Evolutionary conservation across 345 rosid genomes (phyloP), one percentile per base, ranked within the genome.

Genomic region (Erucastrum elatum): DNA sequence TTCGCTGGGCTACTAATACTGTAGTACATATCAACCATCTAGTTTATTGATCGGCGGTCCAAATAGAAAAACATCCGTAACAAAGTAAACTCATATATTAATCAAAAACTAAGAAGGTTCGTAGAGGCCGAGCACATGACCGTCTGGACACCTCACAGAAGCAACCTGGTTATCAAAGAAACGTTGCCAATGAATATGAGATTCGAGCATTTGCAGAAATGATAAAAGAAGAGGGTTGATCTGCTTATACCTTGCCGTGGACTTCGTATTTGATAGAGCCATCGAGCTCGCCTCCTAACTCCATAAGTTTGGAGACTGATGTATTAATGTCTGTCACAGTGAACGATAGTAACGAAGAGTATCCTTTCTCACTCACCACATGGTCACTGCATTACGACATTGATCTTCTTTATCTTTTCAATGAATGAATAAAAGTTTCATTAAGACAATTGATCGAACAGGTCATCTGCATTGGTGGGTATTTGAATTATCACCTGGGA

Each of bases 181-280:
- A 26, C 33, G n/a, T 25, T 59, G 10, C 26, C 33, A 25, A 25
- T 16, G 25, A 16, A 53, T 13, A 4, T 51, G 58, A 8, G 4
- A 61, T 5, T 1, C 1, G 37, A 62, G 70, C 8, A 30, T 11
- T 33, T 68, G 72, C 13, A 26, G 15, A 6, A 60, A 60, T 26
- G 30, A 60, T 6, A 60, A 10, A 59, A 59, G 60, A 51, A 34
- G 8, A 11, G 1, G 66, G 68, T 4, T n/a, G 56, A n/a, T n/a
- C 21, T 49, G 35, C 65, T 29, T n/a, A n/a, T 60, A 93, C 97
- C 96, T 93, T 95, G 77, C 99, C 98, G 44, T 93, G 96, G 81
- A 93, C 86, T 82, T 95, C 96, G 64, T 90, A 83, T 75, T 93
- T 95, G 87, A 95, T 90, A 65, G 93, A 84, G 35, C 96, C 98